Percentiles rank a stretch among this genome's conserved stretches.
Conservation (phyloP, 208 protist genomes). For the Trypanosoma cruzi region DNA sequence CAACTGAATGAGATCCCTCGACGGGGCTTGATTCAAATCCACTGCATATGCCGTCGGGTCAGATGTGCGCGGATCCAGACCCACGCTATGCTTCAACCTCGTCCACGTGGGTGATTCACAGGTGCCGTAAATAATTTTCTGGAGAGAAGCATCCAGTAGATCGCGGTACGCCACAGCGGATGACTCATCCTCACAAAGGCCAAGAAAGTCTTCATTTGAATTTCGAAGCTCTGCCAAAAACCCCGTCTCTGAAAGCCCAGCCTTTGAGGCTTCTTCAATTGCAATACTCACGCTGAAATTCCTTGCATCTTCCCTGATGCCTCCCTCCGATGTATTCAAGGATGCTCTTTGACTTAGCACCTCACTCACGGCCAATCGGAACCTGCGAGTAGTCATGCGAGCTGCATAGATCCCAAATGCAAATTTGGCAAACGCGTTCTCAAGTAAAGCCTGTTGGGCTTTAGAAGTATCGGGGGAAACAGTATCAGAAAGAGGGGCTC, state of each 20-base stretch:
- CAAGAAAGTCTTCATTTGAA: constrained; percentile 19
- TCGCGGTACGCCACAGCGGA: constrained; percentile 18
- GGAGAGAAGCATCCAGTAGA: neutral
- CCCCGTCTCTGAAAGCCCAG: neutral
- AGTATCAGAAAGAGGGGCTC: neutral
- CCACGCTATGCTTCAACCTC: neutral
- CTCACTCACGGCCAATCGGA: constrained; percentile 4
- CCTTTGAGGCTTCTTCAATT: constrained; percentile 18
- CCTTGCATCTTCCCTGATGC: neutral
- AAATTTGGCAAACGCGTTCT: constrained; percentile 17
- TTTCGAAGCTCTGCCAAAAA: constrained; percentile 13
- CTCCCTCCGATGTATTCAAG: neutral
- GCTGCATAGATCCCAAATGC: constrained; percentile 26
- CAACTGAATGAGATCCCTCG: constrained; percentile 9
- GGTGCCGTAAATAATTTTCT: constrained; percentile 16
- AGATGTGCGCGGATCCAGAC: neutral
- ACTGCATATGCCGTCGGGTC: neutral
- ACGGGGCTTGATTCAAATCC: neutral
- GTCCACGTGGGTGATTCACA: neutral
- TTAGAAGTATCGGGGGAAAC: neutral
- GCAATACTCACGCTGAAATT: constrained; percentile 1
- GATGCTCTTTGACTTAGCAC: constrained; percentile 3
- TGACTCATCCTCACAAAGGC: constrained; percentile 18
- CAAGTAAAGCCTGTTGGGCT: neutral
- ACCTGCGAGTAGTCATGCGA: neutral